Conservation (phyloP, 495 filamentous ascomycete genomes). For the Talaromyces nanjingensis region DNA sequence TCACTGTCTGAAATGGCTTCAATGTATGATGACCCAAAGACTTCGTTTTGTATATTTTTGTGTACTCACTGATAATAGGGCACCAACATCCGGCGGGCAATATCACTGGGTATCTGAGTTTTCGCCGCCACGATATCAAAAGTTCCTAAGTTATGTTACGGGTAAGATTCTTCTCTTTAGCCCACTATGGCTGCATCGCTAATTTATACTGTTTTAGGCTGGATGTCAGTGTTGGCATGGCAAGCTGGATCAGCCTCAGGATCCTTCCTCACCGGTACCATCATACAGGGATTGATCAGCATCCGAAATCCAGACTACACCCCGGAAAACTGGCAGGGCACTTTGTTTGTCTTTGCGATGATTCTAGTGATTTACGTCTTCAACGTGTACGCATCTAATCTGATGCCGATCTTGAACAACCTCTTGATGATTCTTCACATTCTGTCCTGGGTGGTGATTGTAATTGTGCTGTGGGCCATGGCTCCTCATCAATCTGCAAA, state of each 20-base stretch:
- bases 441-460: constrained; percentile 27
- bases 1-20: constrained; percentile 36
- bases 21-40: constrained; percentile 18
- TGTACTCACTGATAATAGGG: constrained; percentile 14
- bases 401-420: constrained; percentile 32
- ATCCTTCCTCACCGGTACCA: constrained; percentile 34
- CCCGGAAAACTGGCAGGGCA: constrained; percentile 33
- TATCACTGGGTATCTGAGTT: constrained; percentile 43
- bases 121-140: constrained; percentile 21
- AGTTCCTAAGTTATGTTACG: constrained; percentile 32
- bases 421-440: constrained; percentile 34
- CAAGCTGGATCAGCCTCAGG: constrained; percentile 31
- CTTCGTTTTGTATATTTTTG: neutral
- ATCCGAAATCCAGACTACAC: constrained; percentile 30
- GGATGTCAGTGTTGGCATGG: constrained; percentile 39
- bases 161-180: constrained; percentile 11
- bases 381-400: constrained; percentile 33
- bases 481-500: constrained; percentile 27
- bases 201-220: constrained; percentile 17
- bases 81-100: constrained; percentile 30
- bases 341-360: constrained; percentile 36
- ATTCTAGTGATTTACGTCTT: constrained; percentile 31
- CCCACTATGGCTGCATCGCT: constrained; percentile 4
- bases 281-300: constrained; percentile 38
- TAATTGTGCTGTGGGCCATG: constrained; percentile 40